Evolutionary conservation across 768 basidiomycete genomes (phyloP).

Genomic region (Gymnopilus dilepis): DNA sequence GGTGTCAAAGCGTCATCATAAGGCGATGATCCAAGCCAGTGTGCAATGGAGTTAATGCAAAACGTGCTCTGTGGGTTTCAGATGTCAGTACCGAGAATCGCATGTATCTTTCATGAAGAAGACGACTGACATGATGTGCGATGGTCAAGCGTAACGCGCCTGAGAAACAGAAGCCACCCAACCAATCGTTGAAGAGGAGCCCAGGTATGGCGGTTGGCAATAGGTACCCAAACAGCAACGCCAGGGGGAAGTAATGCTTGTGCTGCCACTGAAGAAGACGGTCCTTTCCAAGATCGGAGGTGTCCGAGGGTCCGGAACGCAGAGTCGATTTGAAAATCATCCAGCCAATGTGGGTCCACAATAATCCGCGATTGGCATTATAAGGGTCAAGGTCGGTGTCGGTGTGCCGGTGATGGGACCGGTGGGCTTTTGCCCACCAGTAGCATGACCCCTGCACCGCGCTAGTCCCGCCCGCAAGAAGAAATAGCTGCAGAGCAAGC

Average conservation of each 20-base stretch:
- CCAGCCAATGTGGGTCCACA: constrained; percentile 87
- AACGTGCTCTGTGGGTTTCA: constrained; percentile 67
- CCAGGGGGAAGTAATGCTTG: constrained; percentile 67
- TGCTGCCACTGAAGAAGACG: constrained; percentile 81
- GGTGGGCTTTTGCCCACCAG: constrained; percentile 87
- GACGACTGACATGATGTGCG: constrained; percentile 75
- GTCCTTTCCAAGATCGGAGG: constrained; percentile 74
- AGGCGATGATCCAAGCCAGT: constrained; percentile 80
- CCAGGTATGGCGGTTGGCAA: constrained; percentile 75
- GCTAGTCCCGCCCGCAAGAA: constrained; percentile 78
- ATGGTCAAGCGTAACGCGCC: constrained; percentile 73
- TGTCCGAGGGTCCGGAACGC: constrained; percentile 72
- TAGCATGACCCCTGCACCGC: constrained; percentile 87
- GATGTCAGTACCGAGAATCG: constrained; percentile 12
- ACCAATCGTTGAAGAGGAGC: constrained; percentile 74
- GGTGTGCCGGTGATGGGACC: constrained; percentile 84
- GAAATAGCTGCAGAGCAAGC: constrained; percentile 68
- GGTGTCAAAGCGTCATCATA: constrained; percentile 84
- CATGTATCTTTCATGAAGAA: neutral
- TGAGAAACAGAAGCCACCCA: constrained; percentile 78
- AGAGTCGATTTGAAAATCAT: constrained; percentile 78
- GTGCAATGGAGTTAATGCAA: constrained; percentile 88
- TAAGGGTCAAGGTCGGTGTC: constrained; percentile 90
- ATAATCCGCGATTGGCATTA: constrained; percentile 75
- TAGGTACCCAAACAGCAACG: constrained; percentile 70